Evolutionary conservation across 2,329 filamentous ascomycete species (phyloP).

Genomic region (Chrysoporthe puriensis): DNA sequence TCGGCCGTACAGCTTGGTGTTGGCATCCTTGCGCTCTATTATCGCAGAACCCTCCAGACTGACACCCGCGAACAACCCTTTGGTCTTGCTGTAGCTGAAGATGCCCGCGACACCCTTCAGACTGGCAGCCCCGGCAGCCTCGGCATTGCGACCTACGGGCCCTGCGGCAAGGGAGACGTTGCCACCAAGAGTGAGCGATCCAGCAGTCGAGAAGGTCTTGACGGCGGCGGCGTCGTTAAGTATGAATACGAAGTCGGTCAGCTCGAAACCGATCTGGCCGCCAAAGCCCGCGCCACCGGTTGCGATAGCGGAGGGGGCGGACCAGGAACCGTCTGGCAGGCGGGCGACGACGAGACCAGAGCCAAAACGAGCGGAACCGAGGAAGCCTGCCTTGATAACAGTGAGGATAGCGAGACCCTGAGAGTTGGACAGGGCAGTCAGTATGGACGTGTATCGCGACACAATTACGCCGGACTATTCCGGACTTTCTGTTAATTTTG

Average conservation of each 20-base stretch:
- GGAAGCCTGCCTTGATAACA: constrained; percentile 84
- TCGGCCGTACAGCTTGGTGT: constrained; percentile 91
- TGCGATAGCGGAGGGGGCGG: constrained; percentile 78
- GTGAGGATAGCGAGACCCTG: constrained; percentile 83
- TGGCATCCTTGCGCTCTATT: constrained; percentile 93
- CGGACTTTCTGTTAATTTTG: neutral
- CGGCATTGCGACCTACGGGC: constrained; percentile 90
- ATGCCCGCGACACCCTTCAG: constrained; percentile 87
- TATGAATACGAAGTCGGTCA: constrained; percentile 97
- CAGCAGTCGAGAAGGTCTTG: constrained; percentile 90
- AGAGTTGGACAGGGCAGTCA: constrained; percentile 9
- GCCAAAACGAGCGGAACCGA: constrained; percentile 80
- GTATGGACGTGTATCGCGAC: neutral
- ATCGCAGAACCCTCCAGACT: constrained; percentile 91
- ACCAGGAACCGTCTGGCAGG: constrained; percentile 77
- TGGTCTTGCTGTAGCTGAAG: constrained; percentile 98
- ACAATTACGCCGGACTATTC: neutral
- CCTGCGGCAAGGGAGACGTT: constrained; percentile 96
- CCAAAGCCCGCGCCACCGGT: constrained; percentile 82
- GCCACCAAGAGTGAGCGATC: constrained; percentile 88
- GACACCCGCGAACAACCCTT: constrained; percentile 94
- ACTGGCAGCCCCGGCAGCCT: constrained; percentile 92
- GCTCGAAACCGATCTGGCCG: constrained; percentile 83
- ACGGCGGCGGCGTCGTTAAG: constrained; percentile 90
- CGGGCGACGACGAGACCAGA: constrained; percentile 82